Evolutionary conservation across 176 grass and related monocot genomes (phyloP), one percentile per base, ranked within the genome.

Genomic region (Poa pratensis): DNA sequence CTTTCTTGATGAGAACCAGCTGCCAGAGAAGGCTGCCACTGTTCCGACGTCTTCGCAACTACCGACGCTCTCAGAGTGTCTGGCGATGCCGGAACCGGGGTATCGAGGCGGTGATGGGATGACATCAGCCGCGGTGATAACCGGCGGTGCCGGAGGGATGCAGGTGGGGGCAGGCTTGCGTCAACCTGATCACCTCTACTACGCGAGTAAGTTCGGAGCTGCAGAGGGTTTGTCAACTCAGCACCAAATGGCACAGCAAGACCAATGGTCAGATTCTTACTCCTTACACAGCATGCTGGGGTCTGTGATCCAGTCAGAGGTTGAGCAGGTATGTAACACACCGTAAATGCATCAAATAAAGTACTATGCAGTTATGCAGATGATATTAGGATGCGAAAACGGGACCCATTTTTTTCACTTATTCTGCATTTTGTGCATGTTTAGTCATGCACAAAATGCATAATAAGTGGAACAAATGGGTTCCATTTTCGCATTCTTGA

Each of bases 51-150:
- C 81, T 5, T 50, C 84, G 3, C 69, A 79, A 15, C 77, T 94
- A 72, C 92, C 89, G 9, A 91, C 92, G 66, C 73, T 94, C 12
- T 81, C 90, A 1, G 92, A 94, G 78, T 94, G 92, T 89, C 71
- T 94, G 67, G 82, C 90, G 43, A 91, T 94, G 87, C 86, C 90
- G 22, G 90, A 91, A 20, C 72, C 84, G 17, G 76, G 15, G 1
- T 94, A 85, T 15, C 27, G 86, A 13, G 60, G 58, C 13, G 45
- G 22, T n/a, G 78, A 46, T 3, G 76, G 54, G 9, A 57, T 9
- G 9, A 22, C 15, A 10, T 17, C 27, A 18, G 69, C 58, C 35
- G 72, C 46, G 55, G 58, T 5, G n/a, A 11, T 59, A 20, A 11
- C 58, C 9, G 27, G n/a, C 23, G 85, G 62, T 28, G 60, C 17